These are phyloP conservation scores for Fusarium denticulatum DNA, from an alignment of 2,329 filamentous ascomycete species.

Conservation along the genomic window DNA sequence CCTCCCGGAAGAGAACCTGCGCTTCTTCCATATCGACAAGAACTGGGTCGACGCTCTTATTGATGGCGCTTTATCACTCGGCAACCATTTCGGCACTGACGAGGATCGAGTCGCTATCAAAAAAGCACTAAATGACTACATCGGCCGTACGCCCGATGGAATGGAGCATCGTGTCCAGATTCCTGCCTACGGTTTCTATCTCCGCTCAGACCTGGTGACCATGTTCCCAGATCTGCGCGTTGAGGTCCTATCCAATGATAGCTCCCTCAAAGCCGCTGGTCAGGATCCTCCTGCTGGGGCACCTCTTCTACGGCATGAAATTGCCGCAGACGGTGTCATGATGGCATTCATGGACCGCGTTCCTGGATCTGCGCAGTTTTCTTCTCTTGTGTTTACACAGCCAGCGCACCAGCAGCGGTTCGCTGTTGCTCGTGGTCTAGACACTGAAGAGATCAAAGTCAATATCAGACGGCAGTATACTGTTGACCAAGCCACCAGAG, in stretches of 20 bases:
- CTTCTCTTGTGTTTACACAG: background rate
- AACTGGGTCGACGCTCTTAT: slow-evolving; percentile 56
- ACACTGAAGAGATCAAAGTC: background rate
- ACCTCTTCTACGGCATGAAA: background rate
- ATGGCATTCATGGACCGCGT: background rate
- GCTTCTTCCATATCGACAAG: slow-evolving; percentile 57
- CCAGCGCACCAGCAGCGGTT: background rate
- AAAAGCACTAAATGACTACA: slow-evolving; percentile 47
- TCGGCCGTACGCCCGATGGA: slow-evolving; percentile 16
- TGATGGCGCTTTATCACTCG: slow-evolving; percentile 55
- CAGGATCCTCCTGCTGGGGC: background rate
- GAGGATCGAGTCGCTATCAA: slow-evolving; percentile 43
- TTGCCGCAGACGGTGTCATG: background rate
- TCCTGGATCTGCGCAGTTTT: background rate
- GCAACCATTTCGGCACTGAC: slow-evolving; percentile 49
- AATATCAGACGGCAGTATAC: background rate
- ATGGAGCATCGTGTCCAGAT: slow-evolving; percentile 39
- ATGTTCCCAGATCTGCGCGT: slow-evolving; percentile 50
- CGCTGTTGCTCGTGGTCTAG: background rate
- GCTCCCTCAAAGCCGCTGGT: background rate
- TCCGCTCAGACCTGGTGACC: slow-evolving; percentile 50
- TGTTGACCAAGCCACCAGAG: background rate
- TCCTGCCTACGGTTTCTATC: slow-evolving; percentile 52
- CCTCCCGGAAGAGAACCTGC: slow-evolving; percentile 50
- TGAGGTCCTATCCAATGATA: background rate